Evolutionary conservation across 768 basidiomycete species (phyloP).

Genomic region (Suillus placidus): DNA sequence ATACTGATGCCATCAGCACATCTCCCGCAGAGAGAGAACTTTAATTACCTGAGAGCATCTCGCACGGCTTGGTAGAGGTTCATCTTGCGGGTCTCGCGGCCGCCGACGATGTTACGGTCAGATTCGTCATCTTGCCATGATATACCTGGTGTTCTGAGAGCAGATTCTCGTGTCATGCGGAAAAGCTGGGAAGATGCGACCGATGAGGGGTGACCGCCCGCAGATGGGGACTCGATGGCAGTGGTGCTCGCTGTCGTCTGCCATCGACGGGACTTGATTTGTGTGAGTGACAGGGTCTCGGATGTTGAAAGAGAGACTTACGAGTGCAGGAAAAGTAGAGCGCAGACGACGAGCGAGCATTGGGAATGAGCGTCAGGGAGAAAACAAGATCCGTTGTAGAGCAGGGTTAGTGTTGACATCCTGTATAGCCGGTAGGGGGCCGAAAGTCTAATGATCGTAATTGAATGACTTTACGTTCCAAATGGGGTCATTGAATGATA

Average conservation of each 20-base stretch:
- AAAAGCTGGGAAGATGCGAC: conserved; percentile 71
- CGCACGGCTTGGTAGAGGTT: conserved; percentile 92
- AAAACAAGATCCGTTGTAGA: conserved; percentile 31
- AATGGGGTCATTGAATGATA: background rate
- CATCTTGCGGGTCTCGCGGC: conserved; percentile 92
- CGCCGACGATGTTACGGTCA: conserved; percentile 56
- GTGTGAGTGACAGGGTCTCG: background rate
- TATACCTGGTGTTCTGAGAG: conserved; percentile 73
- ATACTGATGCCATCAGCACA: conserved; percentile 51
- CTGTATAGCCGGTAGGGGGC: conserved; percentile 13
- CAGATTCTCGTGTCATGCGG: conserved; percentile 63
- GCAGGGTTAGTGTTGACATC: background rate
- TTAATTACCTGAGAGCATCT: conserved; percentile 78
- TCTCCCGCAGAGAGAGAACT: background rate
- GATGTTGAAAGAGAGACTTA: conserved; percentile 15
- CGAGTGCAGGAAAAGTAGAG: conserved; percentile 20
- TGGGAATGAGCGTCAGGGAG: conserved; percentile 23
- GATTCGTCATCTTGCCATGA: conserved; percentile 69
- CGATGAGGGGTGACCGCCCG: conserved; percentile 78
- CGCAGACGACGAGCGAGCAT: conserved; percentile 20
- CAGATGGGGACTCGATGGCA: conserved; percentile 63
- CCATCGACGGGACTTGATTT: conserved; percentile 40
- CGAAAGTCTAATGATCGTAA: background rate
- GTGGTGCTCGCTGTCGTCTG: conserved; percentile 45
- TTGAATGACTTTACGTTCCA: background rate